Conservation (phyloP, 1,139 yeast genomes). For the Geotrichum siamense region DNA sequence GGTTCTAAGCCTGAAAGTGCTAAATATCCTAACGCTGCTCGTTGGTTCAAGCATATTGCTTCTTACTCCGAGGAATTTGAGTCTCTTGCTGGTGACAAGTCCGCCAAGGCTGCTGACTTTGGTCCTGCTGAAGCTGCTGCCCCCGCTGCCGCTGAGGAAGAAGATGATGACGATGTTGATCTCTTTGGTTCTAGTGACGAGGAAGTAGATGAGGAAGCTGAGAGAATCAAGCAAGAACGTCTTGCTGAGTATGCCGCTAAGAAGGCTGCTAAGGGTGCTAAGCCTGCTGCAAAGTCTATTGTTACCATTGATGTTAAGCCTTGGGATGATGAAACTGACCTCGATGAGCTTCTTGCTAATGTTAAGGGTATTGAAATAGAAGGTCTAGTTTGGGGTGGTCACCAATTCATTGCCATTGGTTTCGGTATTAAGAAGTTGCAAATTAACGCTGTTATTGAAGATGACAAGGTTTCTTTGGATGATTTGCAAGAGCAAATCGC, state of each 20-base stretch:
- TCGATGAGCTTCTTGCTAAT: conserved; percentile 77
- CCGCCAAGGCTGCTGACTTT: conserved; percentile 2
- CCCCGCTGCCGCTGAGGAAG: conserved; percentile 56
- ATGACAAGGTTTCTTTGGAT: conserved; percentile 86
- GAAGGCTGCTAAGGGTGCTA: conserved; percentile 95
- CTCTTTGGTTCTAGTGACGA: conserved; percentile 93
- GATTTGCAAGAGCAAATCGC: conserved; percentile 80
- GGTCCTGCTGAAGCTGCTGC: conserved; percentile 25
- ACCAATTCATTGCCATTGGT: conserved; percentile 93
- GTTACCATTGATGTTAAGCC: conserved; percentile 98
- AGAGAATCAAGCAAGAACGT: conserved; percentile 93
- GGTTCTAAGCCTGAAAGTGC: conserved; percentile 47
- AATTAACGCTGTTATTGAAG: conserved; percentile 97
- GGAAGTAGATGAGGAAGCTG: conserved; percentile 94
- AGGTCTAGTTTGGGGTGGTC: conserved; percentile 98
- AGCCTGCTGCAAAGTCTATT: conserved; percentile 96
- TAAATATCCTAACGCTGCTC: conserved; percentile 88
- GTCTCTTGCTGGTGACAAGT: conserved; percentile 35
- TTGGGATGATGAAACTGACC: conserved; percentile 98
- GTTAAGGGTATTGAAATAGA: conserved; percentile 81
- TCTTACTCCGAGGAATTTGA: conserved; percentile 81
- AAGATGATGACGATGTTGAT: conserved; percentile 84
- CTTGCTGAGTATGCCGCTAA: conserved; percentile 95
- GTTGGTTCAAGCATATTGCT: conserved; percentile 98
- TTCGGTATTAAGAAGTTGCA: conserved; percentile 99